Base-by-base conservation (phyloP, 129 eudicot genomes). In the Chrysanthemum lavandulifolium region DNA sequence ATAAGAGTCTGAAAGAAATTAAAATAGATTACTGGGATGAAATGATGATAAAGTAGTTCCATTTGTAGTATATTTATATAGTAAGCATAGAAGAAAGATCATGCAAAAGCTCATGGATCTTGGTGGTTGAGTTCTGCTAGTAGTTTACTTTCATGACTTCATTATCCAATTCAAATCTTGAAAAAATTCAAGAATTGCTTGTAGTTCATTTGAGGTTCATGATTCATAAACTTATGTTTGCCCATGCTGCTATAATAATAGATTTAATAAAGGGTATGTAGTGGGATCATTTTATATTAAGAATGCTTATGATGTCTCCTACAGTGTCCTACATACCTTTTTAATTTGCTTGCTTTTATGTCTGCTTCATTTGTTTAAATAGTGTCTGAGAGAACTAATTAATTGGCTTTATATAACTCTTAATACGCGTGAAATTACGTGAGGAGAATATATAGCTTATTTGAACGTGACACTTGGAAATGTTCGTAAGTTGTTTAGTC, bases 41-140 rank as follows among this genome's bases (percentile, higher is more conserved):
- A 48, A 13, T 19, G 80, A 76, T 80, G 84, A 69, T 47, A 5
- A 12, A 69, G 45, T 10, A 29, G 25, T 58, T 68, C n/a, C 33
- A 50, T 63, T 54, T 75, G 80, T 55, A 68, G 29, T 56, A 65
- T 75, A 65, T 75, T 36, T 80, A 69, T 80, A 75, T 56, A 48
- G 72, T 16, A 48, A 69, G 40, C 7, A 73, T 57, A 63, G 67
- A 56, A 63, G 69, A 71, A 65, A 78, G 82, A 72, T 72, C 82
- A 78, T 78, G 78, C 82, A 47, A 72, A 78, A 69, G 77, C 27
- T 80, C 63, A 27, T 75, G 76, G 55, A 75, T 75, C 65, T 65
- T 75, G 78, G 84, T 75, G 80, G 76, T 80, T 69, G 48, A 75
- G 40, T 10, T 19, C 4, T 78, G 76, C 64, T 72, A 40, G 1